Conservation (phyloP, 257 asterid genomes). For the Leptodermis oblonga region DNA sequence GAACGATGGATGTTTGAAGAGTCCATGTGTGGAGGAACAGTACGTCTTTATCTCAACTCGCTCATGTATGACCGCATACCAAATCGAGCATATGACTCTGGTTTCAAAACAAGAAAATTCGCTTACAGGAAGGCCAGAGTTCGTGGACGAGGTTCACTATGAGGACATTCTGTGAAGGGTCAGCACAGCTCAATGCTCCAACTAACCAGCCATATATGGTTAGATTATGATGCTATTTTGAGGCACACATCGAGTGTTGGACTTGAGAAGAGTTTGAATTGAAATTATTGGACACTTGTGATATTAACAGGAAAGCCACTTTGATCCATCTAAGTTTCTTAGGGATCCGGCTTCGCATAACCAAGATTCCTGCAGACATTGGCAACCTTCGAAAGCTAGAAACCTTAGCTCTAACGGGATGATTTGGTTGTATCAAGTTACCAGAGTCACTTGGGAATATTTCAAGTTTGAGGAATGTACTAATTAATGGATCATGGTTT, state of each 20-base stretch:
- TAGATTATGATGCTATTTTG: background rate
- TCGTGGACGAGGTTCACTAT: no score
- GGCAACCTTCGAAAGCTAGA: slow-evolving; percentile 5
- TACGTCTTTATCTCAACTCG: background rate
- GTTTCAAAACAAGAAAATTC: no score
- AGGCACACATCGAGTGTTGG: background rate
- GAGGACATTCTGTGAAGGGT: no score
- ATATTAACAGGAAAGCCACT: background rate
- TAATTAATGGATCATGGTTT: background rate
- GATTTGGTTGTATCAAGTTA: background rate
- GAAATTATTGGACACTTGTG: background rate
- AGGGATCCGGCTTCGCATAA: background rate
- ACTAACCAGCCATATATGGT: no score
- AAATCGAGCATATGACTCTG: no score
- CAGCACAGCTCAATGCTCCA: no score
- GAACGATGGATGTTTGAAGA: background rate
- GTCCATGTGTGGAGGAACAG: background rate
- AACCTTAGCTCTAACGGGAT: background rate
- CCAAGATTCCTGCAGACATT: background rate
- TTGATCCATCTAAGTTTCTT: background rate
- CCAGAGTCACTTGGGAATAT: background rate
- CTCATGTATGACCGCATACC: no score
- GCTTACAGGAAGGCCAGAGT: no score
- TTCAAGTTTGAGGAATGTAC: background rate
- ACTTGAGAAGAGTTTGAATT: background rate